Base-by-base conservation (phyloP, 305 asterid genomes). In the Plantago coronopus region DNA sequence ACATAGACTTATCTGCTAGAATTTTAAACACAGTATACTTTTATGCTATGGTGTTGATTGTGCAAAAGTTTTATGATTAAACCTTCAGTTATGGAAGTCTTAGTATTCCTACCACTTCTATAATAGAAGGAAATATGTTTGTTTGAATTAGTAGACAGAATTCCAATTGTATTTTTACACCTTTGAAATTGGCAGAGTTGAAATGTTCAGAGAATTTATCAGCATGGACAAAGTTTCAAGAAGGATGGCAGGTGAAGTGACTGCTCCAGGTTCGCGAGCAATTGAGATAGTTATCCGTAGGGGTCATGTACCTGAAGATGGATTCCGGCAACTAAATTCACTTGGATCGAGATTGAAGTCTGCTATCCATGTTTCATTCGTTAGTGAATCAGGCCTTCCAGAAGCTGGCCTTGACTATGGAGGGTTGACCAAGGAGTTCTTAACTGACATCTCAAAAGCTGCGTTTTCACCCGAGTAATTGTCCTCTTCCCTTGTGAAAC, bases 341-440 rank as follows among this genome's bases (percentile, higher is more conserved):
- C 87, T 91, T 60, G 95, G 98, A 59, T 75, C 96, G 73, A 86
- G 79, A 74, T 69, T 91, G 76, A 91, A 85, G 67, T 86, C 95
- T 43, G 71, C 81, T 50, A 84, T 91, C 67, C 95, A 86, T 62
- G 95, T 91, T 61, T 88, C 95, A 23, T 91, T 91, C 65, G 86
- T 88, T 69, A 81, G 95, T 74, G 96, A 88, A 72, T 88, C 96
- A 68, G 98, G 95, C 54, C 91, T 91, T 69, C 89, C 91, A 44
- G 96, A 91, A 78, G 95, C 95, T 69, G 98, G 98, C 66, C 88
- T 91, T 57, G 98, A 91, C 81, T 91, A 84, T 74, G 98, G 98
- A 74, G 95, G 96, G 34, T 76, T 88, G 75, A 88, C 98, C 71
- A 91, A 88, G 80, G 95, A 91, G 77, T 88, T 91, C 79, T 79